A percentile compares a stretch with the other conserved stretches of the same genome.
Evolutionary conservation across 345 rosid genomes (phyloP).

Genomic region (Limnanthes douglasii): DNA sequence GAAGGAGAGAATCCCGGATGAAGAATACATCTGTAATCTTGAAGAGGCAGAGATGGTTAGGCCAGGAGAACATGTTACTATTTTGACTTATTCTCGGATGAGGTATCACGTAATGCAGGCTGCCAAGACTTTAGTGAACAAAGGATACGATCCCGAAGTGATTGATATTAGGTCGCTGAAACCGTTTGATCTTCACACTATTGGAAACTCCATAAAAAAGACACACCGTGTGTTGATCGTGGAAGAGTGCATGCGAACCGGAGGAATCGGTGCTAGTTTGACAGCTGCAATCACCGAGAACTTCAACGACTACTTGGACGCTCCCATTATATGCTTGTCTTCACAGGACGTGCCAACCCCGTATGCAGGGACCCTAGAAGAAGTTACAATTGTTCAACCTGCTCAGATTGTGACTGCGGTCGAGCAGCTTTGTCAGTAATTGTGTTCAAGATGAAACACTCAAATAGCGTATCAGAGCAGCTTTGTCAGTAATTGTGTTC

Average conservation of each 20-base stretch:
- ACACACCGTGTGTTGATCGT: constrained; percentile 83
- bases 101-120: constrained; percentile 96
- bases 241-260: constrained; percentile 92
- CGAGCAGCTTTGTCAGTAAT: constrained; percentile 69
- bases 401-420: constrained; percentile 82
- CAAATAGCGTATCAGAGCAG: too few relatives aligned
- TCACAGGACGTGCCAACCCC: constrained; percentile 95
- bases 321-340: constrained; percentile 75
- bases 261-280: constrained; percentile 89
- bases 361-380: constrained; percentile 77
- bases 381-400: constrained; percentile 91
- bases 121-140: constrained; percentile 77
- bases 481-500: too few relatives aligned
- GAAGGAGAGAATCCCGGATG: constrained; percentile 77
- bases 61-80: constrained; percentile 79
- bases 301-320: constrained; percentile 79
- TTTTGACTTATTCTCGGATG: constrained; percentile 79
- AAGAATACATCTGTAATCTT: constrained; percentile 67
- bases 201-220: constrained; percentile 88
- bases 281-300: constrained; percentile 77
- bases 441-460: too few relatives aligned
- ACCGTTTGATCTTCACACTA: constrained; percentile 73
- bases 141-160: constrained; percentile 87
- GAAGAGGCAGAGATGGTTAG: constrained; percentile 96
- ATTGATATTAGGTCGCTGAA: constrained; percentile 79